These are phyloP conservation scores for Taiozyma onychis DNA, from an alignment of 1,139 yeast genomes.

Conservation along the genomic window DNA sequence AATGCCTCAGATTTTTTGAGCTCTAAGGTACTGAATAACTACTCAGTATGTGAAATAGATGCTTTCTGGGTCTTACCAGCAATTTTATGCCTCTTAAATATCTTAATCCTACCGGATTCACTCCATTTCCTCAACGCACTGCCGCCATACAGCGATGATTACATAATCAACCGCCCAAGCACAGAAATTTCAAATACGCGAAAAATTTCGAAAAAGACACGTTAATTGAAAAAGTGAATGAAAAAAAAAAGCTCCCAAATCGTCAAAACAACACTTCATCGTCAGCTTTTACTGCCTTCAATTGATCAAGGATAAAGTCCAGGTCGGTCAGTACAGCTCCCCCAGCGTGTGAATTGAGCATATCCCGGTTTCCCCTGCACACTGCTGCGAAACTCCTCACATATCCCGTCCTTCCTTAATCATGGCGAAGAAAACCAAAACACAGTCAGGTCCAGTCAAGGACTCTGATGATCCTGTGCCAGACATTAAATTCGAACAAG, in stretches of 20 bases:
- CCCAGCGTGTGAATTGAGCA: background rate
- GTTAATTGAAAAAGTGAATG: background rate
- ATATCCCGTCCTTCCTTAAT: background rate
- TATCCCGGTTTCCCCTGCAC: background rate
- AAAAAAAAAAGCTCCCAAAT: background rate
- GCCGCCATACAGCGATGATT: background rate
- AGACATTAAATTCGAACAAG: constrained; percentile 34
- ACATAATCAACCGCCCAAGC: background rate
- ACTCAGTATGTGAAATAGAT: too few relatives aligned
- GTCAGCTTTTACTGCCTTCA: background rate
- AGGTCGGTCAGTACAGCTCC: background rate
- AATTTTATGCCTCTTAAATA: too few relatives aligned
- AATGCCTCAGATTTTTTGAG: too few relatives aligned
- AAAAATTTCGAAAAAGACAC: background rate
- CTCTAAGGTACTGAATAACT: too few relatives aligned
- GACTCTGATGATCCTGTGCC: constrained; percentile 37
- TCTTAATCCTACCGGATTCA: too few relatives aligned
- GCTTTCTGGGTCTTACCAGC: too few relatives aligned
- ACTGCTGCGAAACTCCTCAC: background rate
- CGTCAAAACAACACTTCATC: background rate
- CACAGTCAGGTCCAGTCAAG: background rate
- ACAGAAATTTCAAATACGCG: background rate
- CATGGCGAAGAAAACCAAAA: background rate
- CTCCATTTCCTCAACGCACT: background rate
- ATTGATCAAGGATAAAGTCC: background rate